Evolutionary conservation across 768 basidiomycete genomes (phyloP), one percentile per base, ranked within the genome.

Genomic region (Gelatoporia subvermispora): DNA sequence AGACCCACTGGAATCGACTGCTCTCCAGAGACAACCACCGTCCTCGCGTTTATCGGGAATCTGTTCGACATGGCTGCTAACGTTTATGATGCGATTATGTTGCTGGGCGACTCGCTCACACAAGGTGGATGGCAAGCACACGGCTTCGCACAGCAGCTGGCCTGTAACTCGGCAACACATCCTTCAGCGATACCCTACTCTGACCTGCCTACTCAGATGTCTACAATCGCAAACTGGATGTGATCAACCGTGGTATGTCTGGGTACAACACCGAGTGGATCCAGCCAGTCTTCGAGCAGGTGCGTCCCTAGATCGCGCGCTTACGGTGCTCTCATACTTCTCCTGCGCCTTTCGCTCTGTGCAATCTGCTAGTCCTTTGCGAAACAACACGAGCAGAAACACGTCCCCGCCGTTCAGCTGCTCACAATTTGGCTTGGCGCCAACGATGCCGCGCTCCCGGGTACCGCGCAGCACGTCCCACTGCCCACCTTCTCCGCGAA

Each of bases 211-310:
- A 9, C 49, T 35, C 53, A 92, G 90, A 85, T 62, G 74, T 73
- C 1, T 95, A 95, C 64, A 76, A 76, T 37, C 74, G 93, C 52
- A 89, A 83, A 64, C 65, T 93, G 25, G 93, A 96, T 60, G 81
- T 96, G 17, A 54, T 95, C 53, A 95, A 95, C 61, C 81, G 93
- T 41, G 93, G 93, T 1, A 72, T 84, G 23, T 74, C 79, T 24
- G 92, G 92, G 2, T 96, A 94, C 67, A 93, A 88, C 60, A 85
- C 90, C 1, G 81, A 85, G 28, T 94, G 92, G 93, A 84, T 75
- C 5, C 68, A 93, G 34, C 87, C 88, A 3, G 76, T 91, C 23
- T 78, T 94, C 48, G 76, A 88, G 58, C 82, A 85, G 75, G 88
- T 84, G 41, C 35, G 72, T 55, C 16, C 35, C 23, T 37, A n/a